phyloP scores from a whole-genome alignment of 176 grass and related monocot genomes.

The Raddia distichophylla region DNA sequence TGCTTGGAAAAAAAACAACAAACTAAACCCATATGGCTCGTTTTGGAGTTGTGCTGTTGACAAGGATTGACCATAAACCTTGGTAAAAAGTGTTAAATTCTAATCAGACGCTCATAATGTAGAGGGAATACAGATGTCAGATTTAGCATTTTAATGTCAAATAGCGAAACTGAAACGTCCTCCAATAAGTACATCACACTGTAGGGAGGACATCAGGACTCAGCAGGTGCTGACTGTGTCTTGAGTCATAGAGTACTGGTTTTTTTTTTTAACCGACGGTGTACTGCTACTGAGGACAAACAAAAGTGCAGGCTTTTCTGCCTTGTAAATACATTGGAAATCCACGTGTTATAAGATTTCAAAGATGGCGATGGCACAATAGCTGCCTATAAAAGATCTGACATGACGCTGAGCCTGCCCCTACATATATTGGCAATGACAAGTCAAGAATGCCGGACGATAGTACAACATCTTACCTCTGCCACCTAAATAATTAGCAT shows the following conservation, averaged over 20 bases:
- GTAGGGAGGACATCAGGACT: slow-evolving; percentile 2
- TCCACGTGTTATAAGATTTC: not conserved
- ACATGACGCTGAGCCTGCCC: slow-evolving; percentile 21
- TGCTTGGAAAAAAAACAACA: not conserved
- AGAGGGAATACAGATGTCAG: not conserved
- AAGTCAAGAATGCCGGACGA: not conserved
- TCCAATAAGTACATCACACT: not conserved
- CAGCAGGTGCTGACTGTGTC: not conserved
- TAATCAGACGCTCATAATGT: not conserved
- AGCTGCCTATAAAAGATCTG: not conserved
- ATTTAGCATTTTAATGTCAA: not conserved
- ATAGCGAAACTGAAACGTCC: not conserved
- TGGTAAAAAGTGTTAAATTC: not conserved
- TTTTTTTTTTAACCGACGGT: not conserved
- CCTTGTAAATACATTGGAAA: not conserved
- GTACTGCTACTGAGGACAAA: not conserved
- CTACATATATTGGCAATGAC: slow-evolving; percentile 1
- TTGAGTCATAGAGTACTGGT: not conserved
- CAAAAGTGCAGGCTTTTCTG: slow-evolving; percentile 7
- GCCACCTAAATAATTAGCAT: slow-evolving; percentile 21
- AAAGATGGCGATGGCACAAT: slow-evolving; percentile 1
- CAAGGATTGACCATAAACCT: not conserved
- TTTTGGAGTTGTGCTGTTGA: not conserved
- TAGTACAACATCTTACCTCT: slow-evolving; percentile 2
- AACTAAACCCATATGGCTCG: not conserved